Evolutionary conservation across 2,329 filamentous ascomycete genomes (phyloP), one percentile per base, ranked within the genome.

Genomic region (Cladophialophora carrionii): DNA sequence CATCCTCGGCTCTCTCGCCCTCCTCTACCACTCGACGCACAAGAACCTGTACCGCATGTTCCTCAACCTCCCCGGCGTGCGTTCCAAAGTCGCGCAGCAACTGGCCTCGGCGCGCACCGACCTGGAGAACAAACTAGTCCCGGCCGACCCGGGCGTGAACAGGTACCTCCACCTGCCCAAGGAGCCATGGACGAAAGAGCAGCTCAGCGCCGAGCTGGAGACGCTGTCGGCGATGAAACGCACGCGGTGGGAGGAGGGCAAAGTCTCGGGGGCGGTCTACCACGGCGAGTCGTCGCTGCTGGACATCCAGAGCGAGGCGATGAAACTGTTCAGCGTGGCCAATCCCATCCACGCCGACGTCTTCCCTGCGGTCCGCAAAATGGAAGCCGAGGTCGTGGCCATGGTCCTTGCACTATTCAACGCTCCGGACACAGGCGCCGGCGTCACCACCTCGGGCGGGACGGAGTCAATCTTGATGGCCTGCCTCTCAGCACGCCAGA

Each of bases 261-360:
- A 87, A 70, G 95, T 99, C 61, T 96, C 91, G 49, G 95, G 95
- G 32, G 94, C 95, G 31, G 95, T 99, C 37, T 99, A 99, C 76
- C 94, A 98, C 75, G 95, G 95, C 70, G 95, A 95, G 60, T 85
- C 90, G 46, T 88, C 90, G 52, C 80, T 99, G 71, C 79, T 95
- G 66, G 86, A 89, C 74, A 82, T 99, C 46, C 95, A 99, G 81
- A 90, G 91, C 5, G 91, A 97, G 76, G 94, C 95, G 0, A 98
- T 94, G 82, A 90, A 90, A 70, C 90, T 90, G 78, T 99, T 99
- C 77, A 94, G 92, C 57, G 95, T 99, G 32, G 86, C 92, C 46
- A 99, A 99, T 77, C 95, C 95, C 2, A 95, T 99, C 71, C 95
- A 99, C 77, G 95, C 95, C 6, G 95, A 99, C 79, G 94, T 99